Conservation (phyloP, 129 eudicot species). For the Chrysanthemum makinoi region DNA sequence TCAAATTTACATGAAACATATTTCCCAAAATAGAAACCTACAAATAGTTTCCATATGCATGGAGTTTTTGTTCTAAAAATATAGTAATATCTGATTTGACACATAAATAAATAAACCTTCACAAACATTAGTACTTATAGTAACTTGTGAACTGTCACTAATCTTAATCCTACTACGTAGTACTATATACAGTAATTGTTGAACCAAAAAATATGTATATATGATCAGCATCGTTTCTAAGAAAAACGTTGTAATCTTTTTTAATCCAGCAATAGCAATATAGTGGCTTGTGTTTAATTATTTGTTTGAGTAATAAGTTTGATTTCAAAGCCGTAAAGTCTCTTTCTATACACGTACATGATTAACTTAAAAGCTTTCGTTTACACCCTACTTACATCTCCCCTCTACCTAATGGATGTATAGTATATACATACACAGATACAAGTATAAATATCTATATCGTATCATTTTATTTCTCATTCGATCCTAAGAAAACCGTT, state of each 20-base stretch:
- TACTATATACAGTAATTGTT: not conserved
- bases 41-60: not conserved
- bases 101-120: too few species aligned
- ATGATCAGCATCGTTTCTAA: too few species aligned
- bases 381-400: constrained; percentile 27
- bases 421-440: constrained; percentile 8
- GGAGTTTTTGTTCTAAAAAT: too few species aligned
- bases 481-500: not conserved
- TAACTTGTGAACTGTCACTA: too few species aligned
- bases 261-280: not conserved
- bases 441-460: constrained; percentile 10
- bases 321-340: constrained; percentile 18
- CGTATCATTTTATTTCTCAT: constrained; percentile 6
- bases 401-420: constrained; percentile 15
- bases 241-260: too few species aligned
- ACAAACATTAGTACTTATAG: too few species aligned
- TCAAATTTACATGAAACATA: constrained; percentile 14
- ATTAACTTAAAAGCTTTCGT: constrained; percentile 47
- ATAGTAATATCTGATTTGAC: too few species aligned
- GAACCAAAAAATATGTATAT: too few species aligned
- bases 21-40: constrained; percentile 12
- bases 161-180: not conserved
- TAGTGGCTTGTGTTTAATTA: not conserved
- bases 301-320: not conserved
- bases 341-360: constrained; percentile 9